Percentiles rank a stretch among this genome's conserved stretches.
These are phyloP conservation scores for Allantophomopsis lycopodina DNA, from an alignment of 2,329 filamentous ascomycete species.

Conservation along the genomic window DNA sequence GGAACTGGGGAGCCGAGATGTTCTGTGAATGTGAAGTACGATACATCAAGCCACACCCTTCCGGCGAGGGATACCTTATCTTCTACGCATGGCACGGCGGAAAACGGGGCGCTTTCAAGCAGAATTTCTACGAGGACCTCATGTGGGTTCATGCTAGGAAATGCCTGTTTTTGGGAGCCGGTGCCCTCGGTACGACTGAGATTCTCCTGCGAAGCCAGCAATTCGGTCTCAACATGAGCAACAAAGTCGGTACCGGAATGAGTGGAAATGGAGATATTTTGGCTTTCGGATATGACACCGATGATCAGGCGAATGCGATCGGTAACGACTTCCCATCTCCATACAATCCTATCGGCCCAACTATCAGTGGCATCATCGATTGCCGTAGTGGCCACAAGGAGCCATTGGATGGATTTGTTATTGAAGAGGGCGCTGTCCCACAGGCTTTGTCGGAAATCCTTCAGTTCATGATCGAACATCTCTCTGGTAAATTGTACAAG, in stretches of 20 bases:
- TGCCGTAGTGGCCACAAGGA: conserved; percentile 35
- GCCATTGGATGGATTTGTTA: conserved; percentile 45
- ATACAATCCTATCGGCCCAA: conserved; percentile 42
- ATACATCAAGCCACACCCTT: conserved; percentile 39
- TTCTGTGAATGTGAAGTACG: conserved; percentile 57
- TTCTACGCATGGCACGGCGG: conserved; percentile 52
- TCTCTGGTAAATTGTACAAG: conserved; percentile 30
- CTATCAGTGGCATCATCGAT: conserved; percentile 50
- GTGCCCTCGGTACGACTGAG: conserved; percentile 50
- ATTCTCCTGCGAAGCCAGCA: conserved; percentile 47
- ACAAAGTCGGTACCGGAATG: conserved; percentile 42
- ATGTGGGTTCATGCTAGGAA: conserved; percentile 56
- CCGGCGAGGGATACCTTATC: conserved; percentile 41
- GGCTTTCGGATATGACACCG: conserved; percentile 49
- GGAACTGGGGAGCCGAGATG: conserved; percentile 60
- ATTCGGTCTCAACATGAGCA: conserved; percentile 42
- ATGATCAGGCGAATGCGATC: conserved; percentile 40
- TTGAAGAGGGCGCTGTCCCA: conserved; percentile 50
- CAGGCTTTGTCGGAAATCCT: conserved; percentile 39
- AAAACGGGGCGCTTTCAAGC: conserved; percentile 38
- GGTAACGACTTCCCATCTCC: conserved; percentile 33
- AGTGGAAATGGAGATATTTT: conserved; percentile 55
- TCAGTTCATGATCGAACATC: conserved; percentile 39
- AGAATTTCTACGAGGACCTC: conserved; percentile 40
- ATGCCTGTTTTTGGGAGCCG: conserved; percentile 53